Evolutionary conservation across 768 basidiomycete genomes (phyloP).

Genomic region (Rhodotorula babjevae): DNA sequence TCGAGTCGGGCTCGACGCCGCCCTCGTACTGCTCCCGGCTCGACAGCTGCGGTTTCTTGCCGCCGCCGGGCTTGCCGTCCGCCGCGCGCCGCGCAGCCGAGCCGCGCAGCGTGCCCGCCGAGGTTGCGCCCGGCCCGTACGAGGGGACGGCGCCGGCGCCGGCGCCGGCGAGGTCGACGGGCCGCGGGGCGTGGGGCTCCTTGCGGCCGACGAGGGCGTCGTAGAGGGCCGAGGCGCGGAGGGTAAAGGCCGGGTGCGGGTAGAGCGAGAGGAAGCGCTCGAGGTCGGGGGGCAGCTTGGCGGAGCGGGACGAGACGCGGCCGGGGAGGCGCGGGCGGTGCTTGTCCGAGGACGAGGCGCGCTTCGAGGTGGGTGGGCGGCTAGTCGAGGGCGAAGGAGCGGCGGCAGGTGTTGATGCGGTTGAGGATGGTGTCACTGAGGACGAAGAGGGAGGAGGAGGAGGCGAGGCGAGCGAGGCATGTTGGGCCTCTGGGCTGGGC

Average conservation of each 20-base stretch:
- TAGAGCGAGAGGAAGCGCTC: conserved; percentile 4
- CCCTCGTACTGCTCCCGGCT: conserved; percentile 5
- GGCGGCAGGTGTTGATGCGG: too few relatives aligned
- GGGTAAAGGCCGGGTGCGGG: conserved; percentile 10
- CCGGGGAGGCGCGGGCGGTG: background rate
- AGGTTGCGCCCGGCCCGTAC: background rate
- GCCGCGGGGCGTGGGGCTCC: background rate
- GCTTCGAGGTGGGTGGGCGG: too few relatives aligned
- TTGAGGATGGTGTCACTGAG: too few relatives aligned
- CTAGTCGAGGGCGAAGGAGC: too few relatives aligned
- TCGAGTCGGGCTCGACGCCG: background rate
- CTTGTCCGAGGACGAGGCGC: background rate
- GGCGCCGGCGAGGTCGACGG: background rate
- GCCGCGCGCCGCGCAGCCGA: too few relatives aligned
- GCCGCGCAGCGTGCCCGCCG: background rate
- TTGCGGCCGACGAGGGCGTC: conserved; percentile 8
- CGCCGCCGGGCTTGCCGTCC: too few relatives aligned
- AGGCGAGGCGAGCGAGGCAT: too few relatives aligned
- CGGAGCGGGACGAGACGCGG: background rate
- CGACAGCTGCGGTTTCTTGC: background rate
- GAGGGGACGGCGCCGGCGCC: background rate
- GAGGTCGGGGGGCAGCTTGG: background rate
- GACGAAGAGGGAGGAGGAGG: too few relatives aligned
- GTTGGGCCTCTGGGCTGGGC: too few relatives aligned
- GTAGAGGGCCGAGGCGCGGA: conserved; percentile 2